Base-by-base conservation (phyloP, 352 stramenopile species). In the Pythium dissotocum region DNA sequence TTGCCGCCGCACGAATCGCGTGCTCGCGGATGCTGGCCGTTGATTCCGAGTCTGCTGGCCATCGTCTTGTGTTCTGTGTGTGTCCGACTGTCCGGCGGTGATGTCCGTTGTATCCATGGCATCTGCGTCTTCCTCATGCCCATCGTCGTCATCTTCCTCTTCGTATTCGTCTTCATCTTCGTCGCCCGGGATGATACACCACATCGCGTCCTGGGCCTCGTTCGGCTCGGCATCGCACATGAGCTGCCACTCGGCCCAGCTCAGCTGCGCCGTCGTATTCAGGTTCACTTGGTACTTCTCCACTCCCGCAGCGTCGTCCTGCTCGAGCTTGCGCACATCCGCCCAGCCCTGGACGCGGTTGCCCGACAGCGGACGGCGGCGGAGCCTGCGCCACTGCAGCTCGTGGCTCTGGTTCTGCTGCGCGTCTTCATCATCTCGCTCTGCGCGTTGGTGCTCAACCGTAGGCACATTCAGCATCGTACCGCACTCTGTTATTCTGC, bases 241-340 rank as follows among this genome's bases (percentile, higher is more conserved):
- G 51, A 48, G 58, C 62, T 67, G 42, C 63, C 58, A 70, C 36
- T 71, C 62, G 24, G 35, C 18, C 69, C 69, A 75, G 54, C 64
- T 55, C 21, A 75, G 54, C 4, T 69, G 63, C 36, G 55, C 69
- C 1, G 63, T 70, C 32, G 53, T 35, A 32, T 71, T 71, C 5
- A 75, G 28, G 36, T 75, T 55, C 33, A 75, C 63, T 30, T 65
- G 40, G 46, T 68, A 75, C 53, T 68, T 71, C 33, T 57, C 24
- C 9, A 58, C 35, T 12, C 46, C 13, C 21, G 21, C 21, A 0
- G 54, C 24, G 36, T 14, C 49, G 48, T 55, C 48, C 32, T 49
- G 28, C 6, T 64, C 40, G 38, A 75, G 48, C 69, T 71, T 61
- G 58, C 40, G 58, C 46, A 75, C 69, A 36, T 75, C 69, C 10